Conservation (phyloP, 305 asterid species). For the Stenogyne calaminthoides region DNA sequence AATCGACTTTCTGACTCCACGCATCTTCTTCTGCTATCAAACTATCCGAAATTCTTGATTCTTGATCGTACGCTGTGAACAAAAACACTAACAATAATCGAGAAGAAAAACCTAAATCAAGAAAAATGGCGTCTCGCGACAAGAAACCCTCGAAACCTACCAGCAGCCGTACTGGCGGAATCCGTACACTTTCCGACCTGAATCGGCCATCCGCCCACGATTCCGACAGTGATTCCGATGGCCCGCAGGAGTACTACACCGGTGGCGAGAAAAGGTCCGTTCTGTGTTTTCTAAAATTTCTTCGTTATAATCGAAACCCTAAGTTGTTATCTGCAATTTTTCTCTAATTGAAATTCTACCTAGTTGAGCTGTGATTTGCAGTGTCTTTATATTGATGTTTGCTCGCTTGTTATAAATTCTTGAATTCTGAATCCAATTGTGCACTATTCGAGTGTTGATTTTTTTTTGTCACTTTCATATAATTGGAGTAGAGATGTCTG, state of each 20-base stretch:
- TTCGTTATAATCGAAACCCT: conserved; percentile 29
- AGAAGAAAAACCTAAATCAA: conserved; percentile 4
- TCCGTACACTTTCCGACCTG: conserved; percentile 91
- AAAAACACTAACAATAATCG: background rate
- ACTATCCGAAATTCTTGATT: background rate
- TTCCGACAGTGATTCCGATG: conserved; percentile 83
- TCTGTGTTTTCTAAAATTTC: background rate
- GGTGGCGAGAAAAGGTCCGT: conserved; percentile 90
- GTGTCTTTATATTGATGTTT: conserved; percentile 13
- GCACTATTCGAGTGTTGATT: background rate
- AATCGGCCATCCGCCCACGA: conserved; percentile 75
- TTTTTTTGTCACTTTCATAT: background rate
- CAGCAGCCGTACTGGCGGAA: conserved; percentile 63
- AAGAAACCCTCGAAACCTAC: conserved; percentile 77
- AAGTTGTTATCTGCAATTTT: background rate
- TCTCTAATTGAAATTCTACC: conserved; percentile 1
- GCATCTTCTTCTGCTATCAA: background rate
- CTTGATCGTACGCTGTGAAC: background rate
- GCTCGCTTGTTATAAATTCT: background rate
- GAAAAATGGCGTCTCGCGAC: conserved; percentile 72
- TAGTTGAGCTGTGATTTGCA: background rate
- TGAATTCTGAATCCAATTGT: conserved; percentile 5
- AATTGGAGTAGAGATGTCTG: conserved; percentile 2
- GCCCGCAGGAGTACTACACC: conserved; percentile 83
- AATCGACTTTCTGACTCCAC: background rate